These are phyloP conservation scores for Suillus spraguei DNA, from an alignment of 768 basidiomycete species.

Conservation along the genomic window DNA sequence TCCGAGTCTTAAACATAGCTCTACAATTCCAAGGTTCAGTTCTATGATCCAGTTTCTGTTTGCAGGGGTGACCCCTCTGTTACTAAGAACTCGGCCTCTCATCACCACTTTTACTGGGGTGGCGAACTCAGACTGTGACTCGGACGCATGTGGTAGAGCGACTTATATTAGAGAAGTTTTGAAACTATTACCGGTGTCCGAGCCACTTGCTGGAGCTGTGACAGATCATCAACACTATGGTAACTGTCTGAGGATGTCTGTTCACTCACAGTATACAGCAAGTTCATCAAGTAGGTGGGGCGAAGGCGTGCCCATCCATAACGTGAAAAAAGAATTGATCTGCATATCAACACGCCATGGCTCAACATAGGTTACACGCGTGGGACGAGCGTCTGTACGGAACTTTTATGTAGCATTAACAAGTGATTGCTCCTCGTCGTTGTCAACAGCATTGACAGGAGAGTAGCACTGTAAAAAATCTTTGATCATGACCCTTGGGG, in stretches of 20 bases:
- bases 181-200: too few relatives aligned
- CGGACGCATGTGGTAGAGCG: too few relatives aligned
- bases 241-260: neutral
- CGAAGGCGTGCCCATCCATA: conserved; percentile 12
- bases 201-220: conserved; percentile 13
- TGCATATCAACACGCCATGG: neutral
- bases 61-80: too few relatives aligned
- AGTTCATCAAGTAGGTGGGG: neutral
- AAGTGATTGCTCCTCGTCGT: neutral
- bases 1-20: too few relatives aligned
- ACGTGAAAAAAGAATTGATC: conserved; percentile 6
- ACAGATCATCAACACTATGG: too few relatives aligned
- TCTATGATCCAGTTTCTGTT: too few relatives aligned
- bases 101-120: too few relatives aligned
- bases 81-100: too few relatives aligned
- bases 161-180: too few relatives aligned
- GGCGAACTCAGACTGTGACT: too few relatives aligned
- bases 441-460: neutral
- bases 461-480: neutral
- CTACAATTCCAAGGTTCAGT: too few relatives aligned
- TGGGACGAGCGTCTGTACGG: too few relatives aligned
- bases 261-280: conserved; percentile 1
- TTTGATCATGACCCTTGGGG: neutral
- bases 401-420: neutral
- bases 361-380: neutral